Base-by-base conservation (phyloP, 345 rosid species). In the Erodium maritimum region DNA sequence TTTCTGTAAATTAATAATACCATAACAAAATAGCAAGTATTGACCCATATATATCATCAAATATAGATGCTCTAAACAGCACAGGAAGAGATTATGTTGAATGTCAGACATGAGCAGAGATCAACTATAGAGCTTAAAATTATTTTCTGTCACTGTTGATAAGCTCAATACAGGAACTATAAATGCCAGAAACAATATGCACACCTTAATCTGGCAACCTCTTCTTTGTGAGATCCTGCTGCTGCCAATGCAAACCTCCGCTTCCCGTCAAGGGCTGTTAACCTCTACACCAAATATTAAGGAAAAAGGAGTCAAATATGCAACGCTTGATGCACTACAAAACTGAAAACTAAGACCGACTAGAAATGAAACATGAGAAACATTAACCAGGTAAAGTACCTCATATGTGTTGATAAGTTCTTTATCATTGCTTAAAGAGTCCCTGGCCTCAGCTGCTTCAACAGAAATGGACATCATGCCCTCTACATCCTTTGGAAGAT, bases 381-480 rank as follows among this genome's bases (percentile, higher is more conserved):
- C n/a, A n/a, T n/a, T n/a, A n/a, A n/a, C n/a, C n/a, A n/a, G n/a
- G 69, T 46, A 71, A 20, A 46, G 66, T 46, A 94, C 99, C 88
- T 94, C 99, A 62, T 90, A 94, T 37, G 99, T 82, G 69, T 85
- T 94, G 58, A 87, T 88, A 45, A 94, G 74, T 74, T 94, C 97
- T 71, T 79, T 87, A 82, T 94, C 99, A 71, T 94, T 95, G 77
- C 86, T 87, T 78, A 94, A 80, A 42, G 99, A 94, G 62, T 84
- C 83, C 14, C 83, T 77, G 42, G 99, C 99, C 68, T 77, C 97
- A 61, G 97, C 75, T 76, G 97, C 97, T 81, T 90, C 99, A 64
- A 80, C 95, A 42, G 97, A 94, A 61, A 94, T 94, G 21, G 99
- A 94, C 99, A 94, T 83, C 99, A 94, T 94, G 67, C 99, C 99